Base-by-base conservation (phyloP, 2,329 filamentous ascomycete species). In the Exserohilum rostratum region DNA sequence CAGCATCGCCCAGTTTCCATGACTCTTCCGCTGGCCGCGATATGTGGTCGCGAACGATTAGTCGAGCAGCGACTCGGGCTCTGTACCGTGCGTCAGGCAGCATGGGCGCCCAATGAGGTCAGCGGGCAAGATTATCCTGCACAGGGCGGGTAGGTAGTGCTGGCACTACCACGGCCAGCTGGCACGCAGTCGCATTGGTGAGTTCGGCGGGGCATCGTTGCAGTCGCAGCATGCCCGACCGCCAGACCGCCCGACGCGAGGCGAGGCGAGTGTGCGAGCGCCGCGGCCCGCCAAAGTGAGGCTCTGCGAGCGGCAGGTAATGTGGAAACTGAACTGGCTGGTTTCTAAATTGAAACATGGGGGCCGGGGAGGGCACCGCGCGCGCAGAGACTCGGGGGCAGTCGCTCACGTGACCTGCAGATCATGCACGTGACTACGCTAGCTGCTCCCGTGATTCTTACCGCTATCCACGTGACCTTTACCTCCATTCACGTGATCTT, bases 41-140 rank as follows among this genome's bases (percentile, higher is more conserved):
- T 66, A 69, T 72, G 72, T 74, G 72, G 66, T 65, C 61, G 67
- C 64, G 67, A 65, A 57, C 72, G 64, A 74, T 74, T 72, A 71
- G 71, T 67, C 62, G 66, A 62, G 57, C 64, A 66, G 65, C 69
- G 65, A 67, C 58, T 71, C 64, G 67, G 61, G 66, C 66, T 71
- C 67, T 73, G 67, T 66, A 70, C 68, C 68, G 65, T 74, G 72
- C 71, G 64, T 73, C 66, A 55, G 60, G 59, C 60, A 62, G 62
- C 61, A 58, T 46, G 37, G 57, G 46, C 46, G 51, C 60, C 63
- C 71, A 75, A 75, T 74, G 65, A 55, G 65, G 57, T 51, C 55
- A 49, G 55, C 43, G 61, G 55, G 44, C 65, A 72, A 68, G 64
- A 74, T 75, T 72, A 61, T 66, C 55, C 62, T 60, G 61, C 60